Evolutionary conservation across 2,329 filamentous ascomycete genomes (phyloP).

Genomic region (Chalaropsis thielavioides): DNA sequence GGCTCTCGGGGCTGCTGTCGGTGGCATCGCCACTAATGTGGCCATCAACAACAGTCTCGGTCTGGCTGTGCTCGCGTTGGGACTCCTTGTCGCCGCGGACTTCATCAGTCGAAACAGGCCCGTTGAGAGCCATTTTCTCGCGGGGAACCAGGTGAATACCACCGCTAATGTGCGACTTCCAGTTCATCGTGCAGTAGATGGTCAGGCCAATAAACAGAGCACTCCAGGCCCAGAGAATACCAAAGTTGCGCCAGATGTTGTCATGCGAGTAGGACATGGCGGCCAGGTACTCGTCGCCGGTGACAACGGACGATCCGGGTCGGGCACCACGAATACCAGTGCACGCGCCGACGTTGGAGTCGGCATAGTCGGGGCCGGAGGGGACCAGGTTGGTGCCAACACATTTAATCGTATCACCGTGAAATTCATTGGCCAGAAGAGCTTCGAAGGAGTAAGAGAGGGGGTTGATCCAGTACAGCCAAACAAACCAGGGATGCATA

Average conservation of each 20-base stretch:
- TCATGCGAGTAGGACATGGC: slow-evolving; percentile 38
- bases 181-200: slow-evolving; percentile 40
- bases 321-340: slow-evolving; percentile 43
- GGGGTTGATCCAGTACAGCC: slow-evolving; percentile 52
- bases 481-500: slow-evolving; percentile 50
- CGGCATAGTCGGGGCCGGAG: slow-evolving; percentile 33
- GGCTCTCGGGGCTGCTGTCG: slow-evolving; percentile 20
- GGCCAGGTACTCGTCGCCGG: slow-evolving; percentile 43
- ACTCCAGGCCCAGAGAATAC: slow-evolving; percentile 51
- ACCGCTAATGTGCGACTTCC: slow-evolving; percentile 40
- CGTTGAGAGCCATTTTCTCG: slow-evolving; percentile 33
- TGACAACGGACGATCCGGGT: slow-evolving; percentile 34
- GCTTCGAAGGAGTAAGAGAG: slow-evolving; percentile 56
- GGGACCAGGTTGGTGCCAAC: slow-evolving; percentile 37
- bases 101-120: slow-evolving; percentile 21
- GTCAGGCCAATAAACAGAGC: slow-evolving; percentile 43
- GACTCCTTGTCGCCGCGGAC: slow-evolving; percentile 35
- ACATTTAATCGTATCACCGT: slow-evolving; percentile 39
- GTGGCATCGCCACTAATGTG: slow-evolving; percentile 7
- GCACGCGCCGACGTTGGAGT: slow-evolving; percentile 35
- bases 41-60: not conserved
- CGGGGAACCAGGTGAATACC: slow-evolving; percentile 46
- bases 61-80: slow-evolving; percentile 20
- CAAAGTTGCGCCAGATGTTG: slow-evolving; percentile 46
- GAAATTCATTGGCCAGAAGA: slow-evolving; percentile 57